A percentile compares a stretch with the other conserved stretches of the same genome.
Evolutionary conservation across 2,329 filamentous ascomycete genomes (phyloP).

Genomic region (Juglanconis juglandina): DNA sequence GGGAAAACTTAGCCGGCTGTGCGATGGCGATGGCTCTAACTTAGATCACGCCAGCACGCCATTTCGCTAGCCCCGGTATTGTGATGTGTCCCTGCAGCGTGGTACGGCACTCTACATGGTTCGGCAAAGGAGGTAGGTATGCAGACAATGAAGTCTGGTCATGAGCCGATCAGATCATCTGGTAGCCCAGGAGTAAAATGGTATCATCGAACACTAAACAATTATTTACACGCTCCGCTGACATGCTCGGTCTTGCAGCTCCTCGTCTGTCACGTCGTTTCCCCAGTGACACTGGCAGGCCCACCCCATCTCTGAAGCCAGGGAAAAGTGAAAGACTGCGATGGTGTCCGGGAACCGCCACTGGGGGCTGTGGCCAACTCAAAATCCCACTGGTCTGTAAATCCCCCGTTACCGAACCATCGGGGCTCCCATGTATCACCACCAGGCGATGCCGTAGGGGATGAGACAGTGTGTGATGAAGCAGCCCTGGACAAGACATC

Average conservation of each 20-base stretch:
- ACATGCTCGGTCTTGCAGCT: neutral
- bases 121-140: too few relatives aligned
- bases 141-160: too few relatives aligned
- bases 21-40: neutral
- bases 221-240: neutral
- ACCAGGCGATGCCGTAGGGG: conserved; percentile 1
- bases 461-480: neutral
- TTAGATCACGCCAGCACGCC: neutral
- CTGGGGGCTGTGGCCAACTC: neutral
- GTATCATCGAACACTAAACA: neutral
- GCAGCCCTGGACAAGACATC: neutral
- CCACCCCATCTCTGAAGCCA: conserved; percentile 17
- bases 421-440: conserved; percentile 9
- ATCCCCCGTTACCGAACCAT: neutral
- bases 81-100: neutral
- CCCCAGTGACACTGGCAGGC: neutral
- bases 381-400: conserved; percentile 2
- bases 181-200: too few relatives aligned
- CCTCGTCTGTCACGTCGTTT: neutral
- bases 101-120: too few relatives aligned
- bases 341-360: neutral
- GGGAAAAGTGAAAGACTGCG: conserved; percentile 7
- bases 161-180: too few relatives aligned
- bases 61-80: neutral
- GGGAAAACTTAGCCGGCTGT: neutral